Conservation (phyloP, 23 red algal species). For the Gracilariopsis chorda region DNA sequence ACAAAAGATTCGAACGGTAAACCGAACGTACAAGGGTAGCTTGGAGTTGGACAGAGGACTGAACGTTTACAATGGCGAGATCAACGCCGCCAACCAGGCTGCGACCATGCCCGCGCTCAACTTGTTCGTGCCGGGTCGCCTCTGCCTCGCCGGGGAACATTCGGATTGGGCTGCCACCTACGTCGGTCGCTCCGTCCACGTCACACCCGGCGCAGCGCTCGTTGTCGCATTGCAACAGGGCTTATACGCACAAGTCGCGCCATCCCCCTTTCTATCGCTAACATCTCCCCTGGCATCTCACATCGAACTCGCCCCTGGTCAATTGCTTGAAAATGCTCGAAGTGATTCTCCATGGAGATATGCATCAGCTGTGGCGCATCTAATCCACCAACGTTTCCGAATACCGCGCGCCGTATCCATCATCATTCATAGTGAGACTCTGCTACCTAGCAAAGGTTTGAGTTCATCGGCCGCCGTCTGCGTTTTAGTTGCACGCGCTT, state of each 20-base stretch:
- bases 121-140: slow-evolving; percentile 54
- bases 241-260: background rate
- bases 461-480: slow-evolving; percentile 57
- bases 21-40: no score
- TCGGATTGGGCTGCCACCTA: slow-evolving; percentile 43
- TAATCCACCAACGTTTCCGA: slow-evolving; percentile 15
- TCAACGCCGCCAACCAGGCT: no score
- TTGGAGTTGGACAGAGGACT: no score
- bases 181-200: background rate
- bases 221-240: background rate
- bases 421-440: background rate
- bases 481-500: slow-evolving; percentile 43
- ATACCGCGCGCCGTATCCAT: background rate
- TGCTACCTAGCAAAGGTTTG: slow-evolving; percentile 30
- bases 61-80: no score
- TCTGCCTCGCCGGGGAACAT: slow-evolving; percentile 57
- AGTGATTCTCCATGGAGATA: slow-evolving; percentile 6
- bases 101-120: background rate
- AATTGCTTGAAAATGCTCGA: background rate
- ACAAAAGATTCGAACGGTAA: no score
- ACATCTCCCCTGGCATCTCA: background rate
- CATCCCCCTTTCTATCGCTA: background rate
- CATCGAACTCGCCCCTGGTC: background rate
- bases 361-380: slow-evolving; percentile 15
- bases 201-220: slow-evolving; percentile 20